phyloP scores from a whole-genome alignment of 2,329 filamentous ascomycete species.

The Daldinia sp. region DNA sequence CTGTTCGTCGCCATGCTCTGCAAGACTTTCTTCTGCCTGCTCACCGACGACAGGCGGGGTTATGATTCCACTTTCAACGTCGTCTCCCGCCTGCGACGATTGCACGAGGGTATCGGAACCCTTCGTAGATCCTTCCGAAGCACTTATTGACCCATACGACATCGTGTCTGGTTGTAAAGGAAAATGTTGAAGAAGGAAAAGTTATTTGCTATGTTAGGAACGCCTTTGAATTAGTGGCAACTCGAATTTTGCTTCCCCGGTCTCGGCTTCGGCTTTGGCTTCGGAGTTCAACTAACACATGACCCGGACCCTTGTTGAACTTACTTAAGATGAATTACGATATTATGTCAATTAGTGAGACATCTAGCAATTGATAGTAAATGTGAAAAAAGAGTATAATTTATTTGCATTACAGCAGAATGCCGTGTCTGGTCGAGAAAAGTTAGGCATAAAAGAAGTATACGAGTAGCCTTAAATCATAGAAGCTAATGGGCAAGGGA shows the following conservation, averaged over 20 bases:
- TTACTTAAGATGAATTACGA: not conserved
- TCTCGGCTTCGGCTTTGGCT: constrained; percentile 36
- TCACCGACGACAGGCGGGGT: constrained; percentile 19
- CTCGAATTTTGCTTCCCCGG: constrained; percentile 11
- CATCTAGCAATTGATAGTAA: not conserved
- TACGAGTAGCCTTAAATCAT: too few species aligned
- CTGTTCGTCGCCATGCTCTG: constrained; percentile 4
- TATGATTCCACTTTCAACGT: constrained; percentile 7
- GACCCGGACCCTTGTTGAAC: not conserved
- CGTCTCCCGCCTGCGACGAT: constrained; percentile 16
- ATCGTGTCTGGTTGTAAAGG: constrained; percentile 9
- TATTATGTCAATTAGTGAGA: not conserved
- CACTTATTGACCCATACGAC: constrained; percentile 33
- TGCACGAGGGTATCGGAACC: not conserved
- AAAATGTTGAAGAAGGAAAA: not conserved
- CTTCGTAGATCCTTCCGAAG: constrained; percentile 2
- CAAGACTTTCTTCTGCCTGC: constrained; percentile 4
- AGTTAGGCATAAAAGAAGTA: not conserved
- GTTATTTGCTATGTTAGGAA: not conserved
- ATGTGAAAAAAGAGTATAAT: not conserved
- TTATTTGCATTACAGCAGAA: not conserved
- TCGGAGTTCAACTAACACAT: constrained; percentile 13
- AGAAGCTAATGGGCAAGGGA: too few species aligned
- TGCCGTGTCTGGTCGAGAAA: not conserved
- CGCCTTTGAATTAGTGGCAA: constrained; percentile 1